Percentiles rank a stretch among this genome's conserved stretches.
Conservation (phyloP, 768 basidiomycete species). For the Suillus weaverae region DNA sequence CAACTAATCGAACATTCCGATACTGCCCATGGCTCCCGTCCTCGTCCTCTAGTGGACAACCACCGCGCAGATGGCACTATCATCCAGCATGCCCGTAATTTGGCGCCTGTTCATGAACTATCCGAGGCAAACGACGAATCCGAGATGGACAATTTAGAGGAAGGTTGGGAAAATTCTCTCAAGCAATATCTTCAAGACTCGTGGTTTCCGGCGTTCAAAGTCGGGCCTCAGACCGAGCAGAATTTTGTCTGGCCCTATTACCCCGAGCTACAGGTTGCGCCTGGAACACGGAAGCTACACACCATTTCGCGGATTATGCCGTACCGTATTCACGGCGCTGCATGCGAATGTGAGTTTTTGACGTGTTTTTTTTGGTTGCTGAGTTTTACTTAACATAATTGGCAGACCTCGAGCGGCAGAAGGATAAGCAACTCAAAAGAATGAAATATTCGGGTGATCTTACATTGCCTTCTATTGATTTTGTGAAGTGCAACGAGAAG, state of each 20-base stretch:
- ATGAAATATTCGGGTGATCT: constrained; percentile 1
- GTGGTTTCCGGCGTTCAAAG: constrained; percentile 16
- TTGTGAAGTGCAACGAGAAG: not conserved
- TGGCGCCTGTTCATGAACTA: not conserved
- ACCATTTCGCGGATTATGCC: constrained; percentile 10
- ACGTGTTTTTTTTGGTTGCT: not conserved
- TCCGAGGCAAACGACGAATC: not conserved
- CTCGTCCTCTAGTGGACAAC: not conserved
- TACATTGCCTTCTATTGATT: not conserved
- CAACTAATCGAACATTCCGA: not conserved
- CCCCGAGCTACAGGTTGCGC: not conserved
- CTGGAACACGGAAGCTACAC: constrained; percentile 11
- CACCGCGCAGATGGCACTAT: not conserved
- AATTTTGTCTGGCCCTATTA: constrained; percentile 13
- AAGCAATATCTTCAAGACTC: constrained; percentile 7
- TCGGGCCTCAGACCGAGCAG: not conserved
- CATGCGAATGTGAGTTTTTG: constrained; percentile 1
- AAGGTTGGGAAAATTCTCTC: not conserved
- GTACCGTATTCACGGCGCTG: not conserved
- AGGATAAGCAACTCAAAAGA: not conserved
- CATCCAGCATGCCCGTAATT: not conserved
- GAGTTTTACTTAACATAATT: not conserved
- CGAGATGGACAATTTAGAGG: not conserved
- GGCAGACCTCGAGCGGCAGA: not conserved
- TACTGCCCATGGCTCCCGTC: not conserved